These are phyloP conservation scores for Colletotrichum sansevieriae DNA, from an alignment of 2,329 filamentous ascomycete species.

Conservation along the genomic window DNA sequence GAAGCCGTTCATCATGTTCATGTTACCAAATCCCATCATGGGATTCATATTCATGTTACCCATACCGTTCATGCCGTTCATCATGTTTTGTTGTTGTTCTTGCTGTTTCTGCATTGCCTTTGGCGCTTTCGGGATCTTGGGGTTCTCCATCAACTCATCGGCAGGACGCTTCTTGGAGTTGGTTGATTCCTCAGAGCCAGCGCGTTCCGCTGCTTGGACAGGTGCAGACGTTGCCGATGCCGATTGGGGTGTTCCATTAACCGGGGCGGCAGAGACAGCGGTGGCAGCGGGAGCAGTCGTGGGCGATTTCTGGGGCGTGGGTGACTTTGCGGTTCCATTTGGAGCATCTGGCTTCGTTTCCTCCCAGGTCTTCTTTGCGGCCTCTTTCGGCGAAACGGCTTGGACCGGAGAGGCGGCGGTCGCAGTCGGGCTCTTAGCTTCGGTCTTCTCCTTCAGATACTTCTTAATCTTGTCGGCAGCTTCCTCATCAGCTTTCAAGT, in stretches of 20 bases:
- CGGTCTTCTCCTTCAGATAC: constrained; percentile 72
- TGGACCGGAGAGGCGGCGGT: constrained; percentile 50
- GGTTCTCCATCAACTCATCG: constrained; percentile 76
- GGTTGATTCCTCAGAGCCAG: constrained; percentile 48
- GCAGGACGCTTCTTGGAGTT: constrained; percentile 84
- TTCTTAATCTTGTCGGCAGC: constrained; percentile 82
- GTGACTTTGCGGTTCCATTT: constrained; percentile 44
- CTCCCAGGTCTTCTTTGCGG: constrained; percentile 43
- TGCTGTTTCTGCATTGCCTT: constrained; percentile 74
- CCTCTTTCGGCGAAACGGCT: constrained; percentile 48
- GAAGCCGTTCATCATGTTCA: constrained; percentile 45
- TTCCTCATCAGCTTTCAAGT: constrained; percentile 86
- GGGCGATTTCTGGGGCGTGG: constrained; percentile 50
- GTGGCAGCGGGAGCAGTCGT: constrained; percentile 37
- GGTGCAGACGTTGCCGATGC: constrained; percentile 47
- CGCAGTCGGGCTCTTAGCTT: constrained; percentile 62
- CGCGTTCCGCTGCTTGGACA: constrained; percentile 40
- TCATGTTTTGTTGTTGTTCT: constrained; percentile 60
- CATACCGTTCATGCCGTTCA: constrained; percentile 60
- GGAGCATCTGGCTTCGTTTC: constrained; percentile 27
- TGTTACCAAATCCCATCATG: constrained; percentile 45
- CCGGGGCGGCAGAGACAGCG: constrained; percentile 38
- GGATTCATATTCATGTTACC: constrained; percentile 50
- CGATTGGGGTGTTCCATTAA: constrained; percentile 51
- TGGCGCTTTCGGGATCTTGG: constrained; percentile 74